Evolutionary conservation across 2,329 filamentous ascomycete species (phyloP), one percentile per base, ranked within the genome.

Genomic region (Elsinoe necatrix): DNA sequence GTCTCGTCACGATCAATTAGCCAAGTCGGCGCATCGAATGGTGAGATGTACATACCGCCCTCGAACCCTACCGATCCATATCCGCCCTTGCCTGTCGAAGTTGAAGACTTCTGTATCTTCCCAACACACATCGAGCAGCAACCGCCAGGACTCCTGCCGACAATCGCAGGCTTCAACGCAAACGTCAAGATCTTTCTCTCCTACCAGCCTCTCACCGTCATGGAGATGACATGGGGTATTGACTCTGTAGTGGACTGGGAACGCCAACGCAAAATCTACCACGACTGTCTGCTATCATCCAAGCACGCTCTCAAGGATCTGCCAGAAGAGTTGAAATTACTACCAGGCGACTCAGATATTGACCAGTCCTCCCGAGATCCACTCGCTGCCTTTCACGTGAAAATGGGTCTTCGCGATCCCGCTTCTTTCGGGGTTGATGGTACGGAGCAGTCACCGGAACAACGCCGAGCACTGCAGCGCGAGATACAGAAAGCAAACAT

Each of bases 401-500:
- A 68, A 55, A 57, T 63, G 20, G 60, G 59, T 60, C 34, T 64
- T 67, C 57, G 67, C 67, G 56, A 63, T 63, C 23, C 55, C 56
- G 11, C 48, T 64, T 55, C 62, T 37, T 61, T 60, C 2, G 68
- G 66, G 41, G 64, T 63, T 9, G 54, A 57, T 7, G 63, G 64
- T 47, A 54, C 57, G n/a, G 64, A 67, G 23, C 67, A 71, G 37
- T 60, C 64, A 11, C 64, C 67, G 1, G 72, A 74, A 58, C 66
- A 72, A 37, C 70, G 74, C 4, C 69, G 72, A 35, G 64, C 66
- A 27, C 73, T 90, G 3, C 88, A 93, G 66, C 89, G 85, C 62
- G 90, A 95, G 71, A 93, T 95, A 27, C 89, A 95, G 68, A 95
- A 95, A 68, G 87, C 89, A 5, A 95, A 95, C 68, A 87, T 95